Base-by-base conservation (phyloP, 495 filamentous ascomycete genomes). In the Hypoxylon fragiforme region DNA sequence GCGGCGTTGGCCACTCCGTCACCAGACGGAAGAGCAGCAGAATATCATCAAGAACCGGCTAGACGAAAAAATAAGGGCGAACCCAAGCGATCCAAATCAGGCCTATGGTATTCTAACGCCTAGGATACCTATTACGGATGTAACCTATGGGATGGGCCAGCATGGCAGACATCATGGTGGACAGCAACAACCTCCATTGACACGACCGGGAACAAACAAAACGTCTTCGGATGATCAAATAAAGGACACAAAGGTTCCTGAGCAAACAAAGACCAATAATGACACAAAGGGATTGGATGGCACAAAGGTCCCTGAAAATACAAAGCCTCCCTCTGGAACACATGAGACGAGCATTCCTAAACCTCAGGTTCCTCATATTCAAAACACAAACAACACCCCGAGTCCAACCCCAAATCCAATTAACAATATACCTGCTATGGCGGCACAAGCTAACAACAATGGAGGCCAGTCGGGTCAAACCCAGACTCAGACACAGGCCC, bases 1-100 rank as follows among this genome's bases (percentile, higher is more conserved):
- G 65, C 50, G 24, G 43, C 65, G 65, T 30, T 68, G 65, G 65
- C 65, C 65, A 3, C 24, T 51, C 8, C 18, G 31, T 11, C 56
- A 50, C 32, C 57, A 64, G 8, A 31, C 12, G 18, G 24, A 36
- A 40, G 18, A 41, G 3, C 35, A 28, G 35, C 42, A 22, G 12
- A 28, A 57, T n/a, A 21, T 52, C 32, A 55, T 65, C 50, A 20
- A 11, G 1, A 15, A 28, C 18, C 58, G 65, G 5, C 31, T 24
- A 26, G 65, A 68, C 32, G 58, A 68, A 45, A 11, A 45, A 9
- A 3, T 11, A 0, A 57, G 50, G 34, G 11, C 6, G 14, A 39
- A 65, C 42, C 65, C 65, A 9, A 50, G 55, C 28, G 16, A 36
- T 14, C 24, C 16, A 0, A 20, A 15, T 1, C 62, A 68, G 24